Base-by-base conservation (phyloP, 805 yeast species). In the Metschnikowia borealis region DNA sequence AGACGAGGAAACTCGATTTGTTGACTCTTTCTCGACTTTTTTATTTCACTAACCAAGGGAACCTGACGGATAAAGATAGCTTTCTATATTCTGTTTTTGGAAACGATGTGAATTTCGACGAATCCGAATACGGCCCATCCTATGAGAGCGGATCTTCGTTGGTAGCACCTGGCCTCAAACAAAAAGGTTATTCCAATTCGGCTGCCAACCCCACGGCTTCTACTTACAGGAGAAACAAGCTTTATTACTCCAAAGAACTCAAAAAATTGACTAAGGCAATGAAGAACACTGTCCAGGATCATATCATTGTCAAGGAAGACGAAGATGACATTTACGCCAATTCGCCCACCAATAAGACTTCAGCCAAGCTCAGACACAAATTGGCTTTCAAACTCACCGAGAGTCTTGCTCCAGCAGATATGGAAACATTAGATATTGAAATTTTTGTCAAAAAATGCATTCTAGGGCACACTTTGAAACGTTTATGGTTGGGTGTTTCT, bases 231-330 rank as follows among this genome's bases (percentile, higher is more conserved):
- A 62, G 63, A 35, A 65, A 64, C 50, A 69, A 65, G 46, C 60
- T 60, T 39, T 61, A 65, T 48, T 73, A 72, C 47, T 65, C 75
- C n/a, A 68, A 68, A 48, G 78, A 74, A 49, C 60, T 74, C 37
- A 70, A 72, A 48, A 81, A 81, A 48, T 64, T 84, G 44, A 83
- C 84, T 41, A 82, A 80, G 54, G 89, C 80, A 32, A 87, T 88
- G 34, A 87, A 85, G 59, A 77, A 81, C 17, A 84, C 90, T 0
- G 87, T 87, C 21, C 87, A 84, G 58, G 94, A 88, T 61, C 68
- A 67, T 51, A 71, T 70, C 31, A 65, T 53, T 45, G 56, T 54
- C 17, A 51, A 56, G 23, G 60, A 56, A 18, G 60, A 54, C 20
- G 51, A 46, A 15, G 61, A 57, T 21, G 61, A 51, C 20, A 37